A percentile compares a stretch with the other conserved stretches of the same genome.
phyloP scores from a whole-genome alignment of 2,329 filamentous ascomycete genomes.

The Periconia macrospinosa region DNA sequence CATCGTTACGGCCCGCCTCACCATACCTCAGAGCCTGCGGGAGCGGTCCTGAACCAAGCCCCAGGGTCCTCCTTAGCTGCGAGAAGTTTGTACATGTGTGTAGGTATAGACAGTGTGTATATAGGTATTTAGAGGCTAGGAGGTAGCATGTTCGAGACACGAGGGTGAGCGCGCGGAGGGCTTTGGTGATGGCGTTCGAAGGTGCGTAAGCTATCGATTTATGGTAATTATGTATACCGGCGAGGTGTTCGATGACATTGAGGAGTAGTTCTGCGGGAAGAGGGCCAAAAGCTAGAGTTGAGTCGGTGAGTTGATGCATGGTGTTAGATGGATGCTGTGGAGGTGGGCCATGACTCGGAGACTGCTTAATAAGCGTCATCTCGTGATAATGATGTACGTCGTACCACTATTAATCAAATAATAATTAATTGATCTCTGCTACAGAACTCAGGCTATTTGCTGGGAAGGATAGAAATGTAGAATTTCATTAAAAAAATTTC shows the following conservation, averaged over 20 bases:
- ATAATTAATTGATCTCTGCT: no score
- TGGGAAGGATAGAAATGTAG: no score
- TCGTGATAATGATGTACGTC: no score
- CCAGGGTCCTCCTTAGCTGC: slow-evolving; percentile 26
- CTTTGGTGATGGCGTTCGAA: slow-evolving; percentile 20
- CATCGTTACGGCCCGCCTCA: slow-evolving; percentile 20
- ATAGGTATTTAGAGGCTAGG: slow-evolving; percentile 27
- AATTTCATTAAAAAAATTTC: no score
- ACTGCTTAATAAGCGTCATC: no score
- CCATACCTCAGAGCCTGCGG: slow-evolving; percentile 23
- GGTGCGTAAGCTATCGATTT: slow-evolving; percentile 23
- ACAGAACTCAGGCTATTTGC: no score
- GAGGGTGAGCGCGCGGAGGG: slow-evolving; percentile 27
- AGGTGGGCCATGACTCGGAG: no score
- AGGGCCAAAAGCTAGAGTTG: slow-evolving; percentile 27
- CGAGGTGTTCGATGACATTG: slow-evolving; percentile 30
- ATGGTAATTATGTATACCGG: slow-evolving; percentile 15
- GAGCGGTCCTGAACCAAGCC: slow-evolving; percentile 19
- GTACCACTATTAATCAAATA: no score
- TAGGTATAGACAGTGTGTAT: slow-evolving; percentile 28
- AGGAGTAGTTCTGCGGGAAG: slow-evolving; percentile 31
- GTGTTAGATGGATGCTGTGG: no score
- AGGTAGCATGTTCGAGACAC: slow-evolving; percentile 23
- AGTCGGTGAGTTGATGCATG: no score
- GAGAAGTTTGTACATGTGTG: slow-evolving; percentile 18